These are phyloP conservation scores for Diplodia scrobiculata DNA, from an alignment of 2,329 filamentous ascomycete species.

Conservation along the genomic window DNA sequence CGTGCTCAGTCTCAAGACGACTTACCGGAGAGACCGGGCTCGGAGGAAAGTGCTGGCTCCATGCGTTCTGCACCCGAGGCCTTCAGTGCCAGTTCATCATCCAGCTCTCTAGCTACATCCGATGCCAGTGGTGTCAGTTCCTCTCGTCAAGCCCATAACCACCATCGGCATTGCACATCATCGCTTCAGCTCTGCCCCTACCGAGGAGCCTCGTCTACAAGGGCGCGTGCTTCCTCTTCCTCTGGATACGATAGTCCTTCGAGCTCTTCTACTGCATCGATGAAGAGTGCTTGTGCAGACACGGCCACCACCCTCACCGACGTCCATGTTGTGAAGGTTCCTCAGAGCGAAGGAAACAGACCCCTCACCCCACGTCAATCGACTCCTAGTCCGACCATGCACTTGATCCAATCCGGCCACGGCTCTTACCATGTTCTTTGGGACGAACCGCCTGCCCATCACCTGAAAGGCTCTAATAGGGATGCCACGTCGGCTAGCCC, in stretches of 20 bases:
- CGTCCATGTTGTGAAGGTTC: constrained; percentile 41
- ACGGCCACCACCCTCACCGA: constrained; percentile 41
- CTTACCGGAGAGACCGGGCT: neutral
- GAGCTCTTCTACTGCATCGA: neutral
- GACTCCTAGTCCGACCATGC: constrained; percentile 41
- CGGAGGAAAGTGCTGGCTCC: constrained; percentile 17
- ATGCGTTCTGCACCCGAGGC: constrained; percentile 3
- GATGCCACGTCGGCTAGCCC: neutral
- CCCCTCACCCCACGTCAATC: constrained; percentile 17
- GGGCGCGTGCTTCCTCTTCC: neutral
- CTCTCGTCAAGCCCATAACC: neutral
- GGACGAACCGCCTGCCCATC: constrained; percentile 35
- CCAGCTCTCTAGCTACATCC: neutral
- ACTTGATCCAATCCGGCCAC: constrained; percentile 38
- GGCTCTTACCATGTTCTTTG: constrained; percentile 40
- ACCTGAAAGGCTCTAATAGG: constrained; percentile 14
- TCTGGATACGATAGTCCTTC: constrained; percentile 3
- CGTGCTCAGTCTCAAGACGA: neutral
- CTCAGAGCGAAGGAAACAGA: constrained; percentile 31
- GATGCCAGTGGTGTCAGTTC: neutral
- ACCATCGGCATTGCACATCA: neutral
- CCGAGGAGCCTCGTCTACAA: neutral
- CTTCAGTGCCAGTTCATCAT: neutral
- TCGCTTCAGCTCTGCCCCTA: constrained; percentile 11
- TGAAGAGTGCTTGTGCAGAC: constrained; percentile 36